These are phyloP conservation scores for Penicillium pancosmium DNA, from an alignment of 495 filamentous ascomycete species.

Conservation along the genomic window DNA sequence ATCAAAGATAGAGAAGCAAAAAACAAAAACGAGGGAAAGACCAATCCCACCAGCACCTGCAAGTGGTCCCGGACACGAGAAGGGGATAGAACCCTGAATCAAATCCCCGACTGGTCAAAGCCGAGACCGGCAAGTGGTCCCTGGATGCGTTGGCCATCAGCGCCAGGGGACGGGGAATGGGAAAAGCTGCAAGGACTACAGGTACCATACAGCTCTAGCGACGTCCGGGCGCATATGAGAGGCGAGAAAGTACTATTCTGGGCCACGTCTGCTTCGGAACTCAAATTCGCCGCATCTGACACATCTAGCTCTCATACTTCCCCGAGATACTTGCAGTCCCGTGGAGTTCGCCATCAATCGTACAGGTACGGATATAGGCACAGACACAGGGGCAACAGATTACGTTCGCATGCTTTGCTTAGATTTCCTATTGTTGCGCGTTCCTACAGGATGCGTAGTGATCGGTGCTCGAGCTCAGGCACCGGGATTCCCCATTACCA, in stretches of 20 bases:
- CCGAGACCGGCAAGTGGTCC: constrained; percentile 4
- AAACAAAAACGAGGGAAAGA: not conserved
- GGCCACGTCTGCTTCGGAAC: constrained; percentile 16
- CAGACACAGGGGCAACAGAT: constrained; percentile 4
- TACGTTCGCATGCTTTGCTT: not conserved
- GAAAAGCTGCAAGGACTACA: constrained; percentile 29
- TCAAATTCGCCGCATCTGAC: constrained; percentile 36
- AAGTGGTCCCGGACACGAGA: not conserved
- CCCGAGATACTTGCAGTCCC: constrained; percentile 13
- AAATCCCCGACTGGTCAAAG: constrained; percentile 27
- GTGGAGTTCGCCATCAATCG: constrained; percentile 23
- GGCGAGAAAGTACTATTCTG: constrained; percentile 18
- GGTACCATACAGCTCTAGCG: constrained; percentile 28
- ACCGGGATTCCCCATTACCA: constrained; percentile 24
- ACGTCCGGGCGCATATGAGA: constrained; percentile 12
- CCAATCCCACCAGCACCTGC: not conserved
- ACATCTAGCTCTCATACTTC: constrained; percentile 21
- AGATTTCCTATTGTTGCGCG: not conserved
- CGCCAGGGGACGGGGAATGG: not conserved
- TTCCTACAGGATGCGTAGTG: constrained; percentile 12
- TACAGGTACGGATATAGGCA: constrained; percentile 6
- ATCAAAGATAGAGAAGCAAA: not conserved
- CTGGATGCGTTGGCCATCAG: constrained; percentile 7
- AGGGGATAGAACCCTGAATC: constrained; percentile 3
- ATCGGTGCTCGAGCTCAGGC: constrained; percentile 14